Evolutionary conservation across 2,329 filamentous ascomycete genomes (phyloP).

Genomic region (Paecilomyces niveus): DNA sequence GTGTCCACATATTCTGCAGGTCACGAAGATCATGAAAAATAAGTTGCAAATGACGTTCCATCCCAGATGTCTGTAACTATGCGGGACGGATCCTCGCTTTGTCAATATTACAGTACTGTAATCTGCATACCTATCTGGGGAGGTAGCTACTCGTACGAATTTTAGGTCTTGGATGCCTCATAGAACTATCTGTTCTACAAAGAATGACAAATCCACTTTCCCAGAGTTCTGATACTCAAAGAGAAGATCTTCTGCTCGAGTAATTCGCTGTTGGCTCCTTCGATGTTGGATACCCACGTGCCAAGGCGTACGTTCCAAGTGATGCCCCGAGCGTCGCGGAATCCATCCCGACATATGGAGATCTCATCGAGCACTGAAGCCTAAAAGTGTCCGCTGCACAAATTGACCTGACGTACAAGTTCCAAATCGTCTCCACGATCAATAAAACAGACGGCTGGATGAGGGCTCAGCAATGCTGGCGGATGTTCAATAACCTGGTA

Average conservation of each 20-base stretch:
- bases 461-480: slow-evolving; percentile 19
- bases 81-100: background rate
- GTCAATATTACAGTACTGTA: background rate
- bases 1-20: background rate
- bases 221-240: no score
- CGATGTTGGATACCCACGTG: background rate
- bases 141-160: background rate
- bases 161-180: background rate
- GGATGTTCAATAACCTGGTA: slow-evolving; percentile 8
- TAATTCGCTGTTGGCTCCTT: background rate
- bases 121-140: background rate
- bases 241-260: background rate
- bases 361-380: slow-evolving; percentile 25
- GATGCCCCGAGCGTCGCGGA: background rate
- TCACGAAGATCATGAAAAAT: background rate
- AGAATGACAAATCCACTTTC: no score
- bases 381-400: background rate
- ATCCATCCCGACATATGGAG: slow-evolving; percentile 29
- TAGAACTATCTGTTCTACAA: background rate
- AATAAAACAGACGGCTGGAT: slow-evolving; percentile 29
- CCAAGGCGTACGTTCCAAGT: background rate
- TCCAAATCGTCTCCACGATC: background rate
- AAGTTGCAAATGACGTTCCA: background rate
- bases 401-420: background rate
- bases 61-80: background rate